Base-by-base conservation (phyloP, 2,329 filamentous ascomycete genomes). In the Ophiostoma perfectum region DNA sequence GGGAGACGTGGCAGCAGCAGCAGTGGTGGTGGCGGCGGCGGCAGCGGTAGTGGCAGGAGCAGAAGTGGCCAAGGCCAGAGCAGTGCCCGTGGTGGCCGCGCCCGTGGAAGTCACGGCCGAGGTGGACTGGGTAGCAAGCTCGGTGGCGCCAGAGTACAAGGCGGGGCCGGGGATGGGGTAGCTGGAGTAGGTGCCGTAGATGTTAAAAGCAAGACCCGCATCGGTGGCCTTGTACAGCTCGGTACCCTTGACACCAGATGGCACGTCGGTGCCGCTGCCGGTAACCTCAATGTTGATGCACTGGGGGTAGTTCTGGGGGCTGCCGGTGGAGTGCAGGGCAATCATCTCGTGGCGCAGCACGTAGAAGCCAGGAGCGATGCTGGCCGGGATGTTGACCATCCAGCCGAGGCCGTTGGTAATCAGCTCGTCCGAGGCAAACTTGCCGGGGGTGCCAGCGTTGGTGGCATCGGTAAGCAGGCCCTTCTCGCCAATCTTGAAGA, bases 331-430 rank as follows among this genome's bases (percentile, higher is more conserved):
- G 70, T 72, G 72, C 65, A 72, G 72, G 2, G 70, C 71, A 64
- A 84, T 83, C 71, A 83, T 83, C 75, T 84, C 82, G 71, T 83
- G 81, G 58, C 82, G 78, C 65, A 84, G 76, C 58, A 84, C 81
- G 69, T 84, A 84, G 74, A 82, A 82, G 2, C 82, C 82, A 5
- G 80, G 76, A 14, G 77, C 78, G 66, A 84, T 79, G 70, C 74
- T 74, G 62, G 74, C 73, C 39, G 83, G 83, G 65, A 84, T 80
- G 64, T 78, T 80, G 38, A 82, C 77, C 68, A 78, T 79, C 79
- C 81, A 83, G 70, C 77, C 81, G 75, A 81, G 81, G 76, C 83
- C 84, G 74, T 81, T 80, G 69, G 77, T 75, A 72, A 82, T 82
- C 72, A 85, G 76, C 38, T 81, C 74, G 72, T 79, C 77, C 6